These are phyloP conservation scores for Eucalyptus fibrosa DNA, from an alignment of 345 rosid species.

Conservation along the genomic window DNA sequence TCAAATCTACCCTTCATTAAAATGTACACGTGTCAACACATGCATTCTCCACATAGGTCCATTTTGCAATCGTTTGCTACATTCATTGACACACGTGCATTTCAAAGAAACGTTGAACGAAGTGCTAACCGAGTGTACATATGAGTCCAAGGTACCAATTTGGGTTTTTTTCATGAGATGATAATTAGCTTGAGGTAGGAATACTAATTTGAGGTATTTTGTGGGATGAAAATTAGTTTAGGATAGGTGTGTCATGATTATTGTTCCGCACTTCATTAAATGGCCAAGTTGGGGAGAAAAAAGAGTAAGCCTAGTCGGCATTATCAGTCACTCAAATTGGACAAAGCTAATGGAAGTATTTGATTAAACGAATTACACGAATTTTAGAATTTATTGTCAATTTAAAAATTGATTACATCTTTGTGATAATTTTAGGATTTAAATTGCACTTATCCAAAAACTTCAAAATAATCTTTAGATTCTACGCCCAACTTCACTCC, in stretches of 20 bases:
- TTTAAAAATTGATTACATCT: not conserved
- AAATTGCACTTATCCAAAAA: not conserved
- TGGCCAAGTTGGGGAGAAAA: not conserved
- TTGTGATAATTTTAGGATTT: not conserved
- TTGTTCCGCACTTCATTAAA: not conserved
- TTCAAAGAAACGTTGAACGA: not conserved
- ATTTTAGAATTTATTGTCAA: not conserved
- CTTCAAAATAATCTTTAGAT: not conserved
- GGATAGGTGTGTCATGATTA: not conserved
- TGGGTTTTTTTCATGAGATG: not conserved
- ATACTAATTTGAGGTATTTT: not conserved
- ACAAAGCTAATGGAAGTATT: not conserved
- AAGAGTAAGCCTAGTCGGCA: not conserved
- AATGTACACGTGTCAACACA: not conserved
- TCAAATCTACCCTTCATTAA: rapidly evolving
- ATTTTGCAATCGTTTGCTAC: not conserved
- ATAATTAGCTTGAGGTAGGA: not conserved
- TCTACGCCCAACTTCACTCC: not conserved
- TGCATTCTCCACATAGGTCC: not conserved
- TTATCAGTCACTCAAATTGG: not conserved
- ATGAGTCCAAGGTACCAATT: not conserved
- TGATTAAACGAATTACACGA: not conserved
- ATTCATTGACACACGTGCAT: not conserved
- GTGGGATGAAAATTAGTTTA: not conserved
- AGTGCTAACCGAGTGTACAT: not conserved